phyloP scores from a whole-genome alignment of 1,284 basidiomycete species.

The Fomitopsis schrenkii region DNA sequence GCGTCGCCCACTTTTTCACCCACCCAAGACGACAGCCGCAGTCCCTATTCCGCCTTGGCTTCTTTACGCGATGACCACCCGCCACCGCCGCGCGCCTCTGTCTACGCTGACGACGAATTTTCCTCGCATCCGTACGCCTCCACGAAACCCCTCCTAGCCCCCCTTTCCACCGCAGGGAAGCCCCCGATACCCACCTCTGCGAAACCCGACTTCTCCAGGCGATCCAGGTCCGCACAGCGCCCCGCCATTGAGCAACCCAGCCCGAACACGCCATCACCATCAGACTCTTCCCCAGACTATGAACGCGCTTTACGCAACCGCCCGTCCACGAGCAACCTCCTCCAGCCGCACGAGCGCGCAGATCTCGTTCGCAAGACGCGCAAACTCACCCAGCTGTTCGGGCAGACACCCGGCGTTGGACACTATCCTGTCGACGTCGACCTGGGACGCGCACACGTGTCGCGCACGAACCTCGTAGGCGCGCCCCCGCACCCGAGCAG shows the following conservation, averaged over 20 bases:
- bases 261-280: constrained; percentile 7
- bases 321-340: constrained; percentile 64
- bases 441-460: constrained; percentile 13
- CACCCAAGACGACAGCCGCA: constrained; percentile 15
- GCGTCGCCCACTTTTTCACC: constrained; percentile 34
- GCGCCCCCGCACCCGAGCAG: constrained; percentile 13
- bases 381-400: constrained; percentile 78
- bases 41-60: constrained; percentile 1
- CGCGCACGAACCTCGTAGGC: constrained; percentile 8
- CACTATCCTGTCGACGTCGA: constrained; percentile 14
- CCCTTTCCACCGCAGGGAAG: constrained; percentile 25
- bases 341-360: constrained; percentile 63
- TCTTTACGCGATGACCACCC: neutral
- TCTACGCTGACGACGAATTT: constrained; percentile 6
- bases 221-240: constrained; percentile 18
- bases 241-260: neutral
- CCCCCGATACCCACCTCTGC: constrained; percentile 37
- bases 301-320: constrained; percentile 6
- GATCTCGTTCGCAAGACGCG: constrained; percentile 68
- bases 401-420: constrained; percentile 48
- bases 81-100: constrained; percentile 6
- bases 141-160: constrained; percentile 14
- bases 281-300: neutral
- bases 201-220: constrained; percentile 27
- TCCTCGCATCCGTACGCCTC: constrained; percentile 5